Base-by-base conservation (phyloP, 495 filamentous ascomycete genomes). In the Acidiella bohemica region DNA sequence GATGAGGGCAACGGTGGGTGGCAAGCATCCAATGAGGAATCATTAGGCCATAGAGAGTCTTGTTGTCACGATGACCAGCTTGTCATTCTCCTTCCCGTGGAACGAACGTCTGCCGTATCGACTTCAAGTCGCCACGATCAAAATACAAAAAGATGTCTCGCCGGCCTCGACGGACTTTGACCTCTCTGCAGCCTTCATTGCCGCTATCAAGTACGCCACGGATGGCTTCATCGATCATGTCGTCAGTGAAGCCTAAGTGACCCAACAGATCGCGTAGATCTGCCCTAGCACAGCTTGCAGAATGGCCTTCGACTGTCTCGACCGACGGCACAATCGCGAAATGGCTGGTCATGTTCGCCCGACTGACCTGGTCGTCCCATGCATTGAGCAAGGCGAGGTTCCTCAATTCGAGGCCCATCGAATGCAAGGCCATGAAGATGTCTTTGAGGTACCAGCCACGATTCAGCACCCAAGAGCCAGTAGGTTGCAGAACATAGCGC, bases 321-420 rank as follows among this genome's bases (percentile, higher is more conserved):
- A 19, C 32, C 14, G 36, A 27, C 20, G 20, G 36, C 21, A 28
- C 24, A 18, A 38, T 38, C 9, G 36, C 36, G 36, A 38, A 38
- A 10, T 26, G 36, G 5, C 21, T 26, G 10, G 36, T 38, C 10
- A 9, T 17, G 7, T 22, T 17, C 10, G 36, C 3, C 19, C 27
- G 36, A 10, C 8, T 10, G 7, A 6, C n/a, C 10, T 38, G 10
- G 18, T 17, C 20, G 27, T 5, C 8, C 36, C 10, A 4, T 7
- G 21, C 19, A 27, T 36, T 17, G n/a, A 32, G 9, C 5, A 36
- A 9, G 5, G 32, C 10, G 8, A 36, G 32, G 17, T 36, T 36
- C 8, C 14, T 9, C 7, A 36, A 7, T 18, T 38, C 36, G 21
- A 38, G 36, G 20, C 17, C 36, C 10, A 38, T 14, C 4, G n/a